Base-by-base conservation (phyloP, 2,329 filamentous ascomycete genomes). In the Pyrenophora seminiperda region DNA sequence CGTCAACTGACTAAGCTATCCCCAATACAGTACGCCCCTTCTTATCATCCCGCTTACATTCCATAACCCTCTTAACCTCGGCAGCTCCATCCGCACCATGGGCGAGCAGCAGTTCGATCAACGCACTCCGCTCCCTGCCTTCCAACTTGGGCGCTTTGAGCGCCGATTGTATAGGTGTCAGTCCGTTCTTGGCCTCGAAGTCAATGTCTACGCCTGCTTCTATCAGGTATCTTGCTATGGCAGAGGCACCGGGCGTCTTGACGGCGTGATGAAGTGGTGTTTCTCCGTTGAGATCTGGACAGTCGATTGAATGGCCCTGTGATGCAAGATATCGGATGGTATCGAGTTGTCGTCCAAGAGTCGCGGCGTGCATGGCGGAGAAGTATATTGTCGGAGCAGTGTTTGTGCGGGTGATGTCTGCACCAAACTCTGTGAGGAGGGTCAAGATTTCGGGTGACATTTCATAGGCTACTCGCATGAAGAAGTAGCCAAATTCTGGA, bases 181-280 rank as follows among this genome's bases (percentile, higher is more conserved):
- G 51, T 5, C 54, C 60, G 15, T 63, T 54, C 15, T 59, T 51
- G 7, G 61, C 50, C 20, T 61, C 58, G 10, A 56, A 52, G 34
- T 69, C 66, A n/a, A 71, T 64, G 47, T 72, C 68, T 4, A 63
- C 67, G 9, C 68, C 68, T 20, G 54, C 56, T 20, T 70, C 67
- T 7, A 68, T 41, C 17, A 72, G 49, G 32, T 63, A 66, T 27
- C 54, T 65, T 14, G 63, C 67, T 4, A 68, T 61, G 22, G 56
- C 40, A 40, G 60, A 66, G 7, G 58, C 58, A 6, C 66, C 66
- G 3, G 62, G 56, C 9, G 63, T 67, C 31, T 53, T 64, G n/a
- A 58, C 55, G 5, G 68, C 68, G n/a, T 66, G 51, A 45, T 70
- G 62, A 7, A 71, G 56, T 2, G 68, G 62, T 13, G 68, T 71